These are phyloP conservation scores for Telopea speciosissima DNA, from an alignment of 177 flowering plant genomes.

Conservation along the genomic window DNA sequence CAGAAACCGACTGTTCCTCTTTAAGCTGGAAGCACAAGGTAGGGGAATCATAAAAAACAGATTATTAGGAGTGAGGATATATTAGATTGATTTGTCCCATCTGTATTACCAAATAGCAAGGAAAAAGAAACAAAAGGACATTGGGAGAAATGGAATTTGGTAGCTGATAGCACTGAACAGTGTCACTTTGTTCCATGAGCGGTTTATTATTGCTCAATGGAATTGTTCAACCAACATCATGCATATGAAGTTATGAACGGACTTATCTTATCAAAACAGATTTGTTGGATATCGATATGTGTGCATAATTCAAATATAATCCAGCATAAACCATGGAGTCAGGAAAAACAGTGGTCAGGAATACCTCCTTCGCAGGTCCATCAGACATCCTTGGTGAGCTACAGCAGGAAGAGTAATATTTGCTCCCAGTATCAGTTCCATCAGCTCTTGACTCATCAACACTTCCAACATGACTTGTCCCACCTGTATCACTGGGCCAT, in stretches of 20 bases:
- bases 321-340: not conserved
- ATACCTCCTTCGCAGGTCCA: conserved; percentile 88
- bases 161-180: not conserved
- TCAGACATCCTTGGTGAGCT: conserved; percentile 92
- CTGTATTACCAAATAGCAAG: not conserved
- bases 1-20: conserved; percentile 75
- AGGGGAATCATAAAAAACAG: not conserved
- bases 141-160: not conserved
- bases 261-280: not conserved
- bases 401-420: conserved; percentile 82
- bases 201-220: not conserved
- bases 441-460: conserved; percentile 78
- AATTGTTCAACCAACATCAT: not conserved
- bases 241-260: not conserved
- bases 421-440: conserved; percentile 74
- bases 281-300: not conserved
- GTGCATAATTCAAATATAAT: not conserved
- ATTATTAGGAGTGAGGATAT: not conserved
- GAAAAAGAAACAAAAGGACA: not conserved
- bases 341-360: not conserved
- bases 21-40: conserved; percentile 43
- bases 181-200: not conserved
- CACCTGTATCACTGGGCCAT: conserved; percentile 81
- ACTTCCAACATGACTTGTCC: conserved; percentile 89
- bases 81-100: not conserved